Evolutionary conservation across 2,329 filamentous ascomycete genomes (phyloP), one percentile per base, ranked within the genome.

Genomic region (Nigrograna mackinnonii): DNA sequence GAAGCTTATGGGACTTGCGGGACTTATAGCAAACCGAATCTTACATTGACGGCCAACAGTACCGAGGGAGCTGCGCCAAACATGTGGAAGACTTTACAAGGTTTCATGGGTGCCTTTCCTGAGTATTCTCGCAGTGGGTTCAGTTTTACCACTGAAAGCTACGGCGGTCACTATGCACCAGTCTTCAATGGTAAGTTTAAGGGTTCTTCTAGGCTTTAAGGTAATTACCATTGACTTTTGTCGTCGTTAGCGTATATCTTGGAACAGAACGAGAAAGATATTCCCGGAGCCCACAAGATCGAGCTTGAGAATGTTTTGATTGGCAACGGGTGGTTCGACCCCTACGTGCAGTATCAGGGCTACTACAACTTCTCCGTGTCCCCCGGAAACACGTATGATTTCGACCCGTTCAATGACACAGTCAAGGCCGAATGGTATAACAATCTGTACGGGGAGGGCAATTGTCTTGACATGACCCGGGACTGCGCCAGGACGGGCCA

Each of bases 71-170:
- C 80, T 2, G 80, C 80, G 3, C 79, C 79, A 1, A 78, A 77
- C 41, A 80, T 84, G 67, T 84, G 79, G 78, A 79, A 77, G 60
- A 80, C 78, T 0, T 57, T 84, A 19, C 81, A 84, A 54, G 80
- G 79, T 1, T 84, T 85, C 62, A 80, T 83, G 75, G 80, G 80
- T 2, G 80, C 75, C 1, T 84, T 84, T 56, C 80, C 67, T 2
- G 47, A 69, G 22, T 71, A 71, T 47, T 57, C 65, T 0, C 65
- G 74, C 16, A 67, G 74, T 32, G 75, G 73, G 0, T 78, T 83
- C 53, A 74, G 77, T 54, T 80, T 83, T 50, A 68, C 79, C 1
- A 79, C 77, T 0, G 79, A 83, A 58, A 77, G 71, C 28, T 82
- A 81, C 43, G 80, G 80, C 2, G 80, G 80, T 1, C 79, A 83